Evolutionary conservation across 2,329 filamentous ascomycete genomes (phyloP), one percentile per base, ranked within the genome.

Genomic region (Epichloe aotearoae): DNA sequence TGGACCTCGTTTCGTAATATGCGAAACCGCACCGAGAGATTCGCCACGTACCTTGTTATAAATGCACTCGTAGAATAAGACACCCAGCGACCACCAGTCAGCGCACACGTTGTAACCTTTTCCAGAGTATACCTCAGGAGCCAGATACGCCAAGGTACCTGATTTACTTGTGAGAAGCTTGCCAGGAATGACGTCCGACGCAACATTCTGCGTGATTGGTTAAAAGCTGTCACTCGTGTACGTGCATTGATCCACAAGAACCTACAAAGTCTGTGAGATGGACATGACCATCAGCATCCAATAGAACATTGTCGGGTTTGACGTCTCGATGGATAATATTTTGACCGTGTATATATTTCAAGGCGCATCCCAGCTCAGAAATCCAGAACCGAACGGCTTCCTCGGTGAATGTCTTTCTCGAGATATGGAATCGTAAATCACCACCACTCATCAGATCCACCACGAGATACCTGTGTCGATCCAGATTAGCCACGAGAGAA

Each of bases 11-110:
- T 14, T 14, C 15, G 12, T n/a, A 8, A 3, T n/a, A 38, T 38
- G 36, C 15, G 36, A 14, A n/a, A n/a, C 14, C 12, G 12, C 12
- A n/a, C 36, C 36, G 15, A 38, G 15, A 39, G 2, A 8, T 17
- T 19, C 19, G 10, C 15, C 15, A 64, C 75, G 49, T 69, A 89
- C 88, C 83, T 94, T 97, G 72, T 94, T 95, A 72, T 97, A 98
- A 57, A 98, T 96, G 76, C 93, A 97, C 68, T 98, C 93, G 67
- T 96, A 98, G 67, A 97, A 97, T n/a, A 95, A 78, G 44, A 98
- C 93, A 46, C 93, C 93, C 20, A 98, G 70, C 5, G 93, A 97
- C 93, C 93, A 98, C 93, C 93, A 98, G 66, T 98, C 93, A 41
- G 93, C 90, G 59, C 93, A 87, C 45, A 83, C 82, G 53, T 86